Conservation (phyloP, 1,284 basidiomycete genomes). For the Phenoliferia sp. region DNA sequence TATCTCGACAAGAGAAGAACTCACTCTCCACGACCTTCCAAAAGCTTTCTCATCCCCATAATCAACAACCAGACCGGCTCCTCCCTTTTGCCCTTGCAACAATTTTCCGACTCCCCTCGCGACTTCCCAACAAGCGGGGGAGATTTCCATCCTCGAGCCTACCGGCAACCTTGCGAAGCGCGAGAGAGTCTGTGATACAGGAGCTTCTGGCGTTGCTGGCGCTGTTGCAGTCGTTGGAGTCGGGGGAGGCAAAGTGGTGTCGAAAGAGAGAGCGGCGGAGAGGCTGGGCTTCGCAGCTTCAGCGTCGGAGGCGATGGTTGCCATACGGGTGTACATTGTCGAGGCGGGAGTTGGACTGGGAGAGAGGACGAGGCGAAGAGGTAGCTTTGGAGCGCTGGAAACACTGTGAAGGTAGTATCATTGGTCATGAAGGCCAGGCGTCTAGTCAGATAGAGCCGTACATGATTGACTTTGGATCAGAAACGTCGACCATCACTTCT, state of each 20-base stretch:
- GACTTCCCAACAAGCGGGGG: conserved; percentile 62
- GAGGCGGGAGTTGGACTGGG: conserved; percentile 32
- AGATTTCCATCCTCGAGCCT: conserved; percentile 73
- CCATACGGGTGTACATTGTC: conserved; percentile 27
- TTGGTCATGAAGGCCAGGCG: too few relatives aligned
- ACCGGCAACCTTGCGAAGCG: conserved; percentile 63
- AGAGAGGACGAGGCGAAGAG: conserved; percentile 34
- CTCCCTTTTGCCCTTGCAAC: conserved; percentile 51
- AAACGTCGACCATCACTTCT: conserved; percentile 71
- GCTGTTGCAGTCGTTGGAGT: conserved; percentile 60
- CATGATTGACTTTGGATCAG: conserved; percentile 25
- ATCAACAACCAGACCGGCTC: conserved; percentile 81
- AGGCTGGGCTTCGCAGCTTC: neutral
- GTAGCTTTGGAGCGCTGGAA: conserved; percentile 2
- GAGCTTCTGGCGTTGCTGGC: conserved; percentile 50
- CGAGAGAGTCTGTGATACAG: conserved; percentile 12
- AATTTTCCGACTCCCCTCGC: conserved; percentile 64
- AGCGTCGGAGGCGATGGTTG: conserved; percentile 1
- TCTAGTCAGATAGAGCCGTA: too few relatives aligned
- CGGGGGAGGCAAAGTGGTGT: conserved; percentile 26
- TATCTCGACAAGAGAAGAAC: conserved; percentile 4
- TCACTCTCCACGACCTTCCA: conserved; percentile 55
- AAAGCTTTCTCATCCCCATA: conserved; percentile 75
- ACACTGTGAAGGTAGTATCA: conserved; percentile 17
- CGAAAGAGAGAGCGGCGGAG: conserved; percentile 7